Base-by-base conservation (phyloP, 805 yeast species). In the Starmerella khaoyaiensis region DNA sequence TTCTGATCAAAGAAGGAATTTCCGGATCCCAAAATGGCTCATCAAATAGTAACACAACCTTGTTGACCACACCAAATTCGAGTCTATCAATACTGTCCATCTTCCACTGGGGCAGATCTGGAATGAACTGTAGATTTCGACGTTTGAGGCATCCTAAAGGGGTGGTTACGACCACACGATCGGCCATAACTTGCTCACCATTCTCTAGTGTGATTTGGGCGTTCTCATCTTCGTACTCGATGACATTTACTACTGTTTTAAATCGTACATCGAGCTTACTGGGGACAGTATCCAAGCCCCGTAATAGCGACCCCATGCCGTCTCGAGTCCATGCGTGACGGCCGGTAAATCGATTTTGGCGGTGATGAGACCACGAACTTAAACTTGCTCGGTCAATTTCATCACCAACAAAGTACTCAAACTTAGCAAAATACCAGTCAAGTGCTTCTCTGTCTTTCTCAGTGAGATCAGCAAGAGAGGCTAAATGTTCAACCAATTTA, bases 131-230 rank as follows among this genome's bases (percentile, higher is more conserved):
- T 21, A 63, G 45, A 8, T 53, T 39, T 6, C 63, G 52, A 15
- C 52, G 52, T 44, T 63, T 63, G 35, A 63, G 47, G 5, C 62
- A 63, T 0, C 67, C 67, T 4, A 63, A 50, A 1, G 68, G 68
- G 5, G 59, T 57, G 5, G 66, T 60, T 17, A 60, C 51, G 1
- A 62, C 51, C 4, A 57, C 60, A 9, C 61, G 50, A 39, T 63
- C 66, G 4, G 64, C 66, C 1, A 47, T 39, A n/a, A 63, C 51
- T n/a, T 48, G 53, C 35, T 61, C 65, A 5, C 65, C 65, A 36
- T 61, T 60, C 28, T 57, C 62, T 17, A 62, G 41, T 11, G 53
- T 50, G 8, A 61, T 50, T 19, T 51, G 52, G 3, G 56, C 47
- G 18, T 51, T 43, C 24, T 60, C 61, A 16, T 54, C 53, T 5